phyloP scores from a whole-genome alignment of 192 early-diverging fungal genomes.

The Backusella sp. region DNA sequence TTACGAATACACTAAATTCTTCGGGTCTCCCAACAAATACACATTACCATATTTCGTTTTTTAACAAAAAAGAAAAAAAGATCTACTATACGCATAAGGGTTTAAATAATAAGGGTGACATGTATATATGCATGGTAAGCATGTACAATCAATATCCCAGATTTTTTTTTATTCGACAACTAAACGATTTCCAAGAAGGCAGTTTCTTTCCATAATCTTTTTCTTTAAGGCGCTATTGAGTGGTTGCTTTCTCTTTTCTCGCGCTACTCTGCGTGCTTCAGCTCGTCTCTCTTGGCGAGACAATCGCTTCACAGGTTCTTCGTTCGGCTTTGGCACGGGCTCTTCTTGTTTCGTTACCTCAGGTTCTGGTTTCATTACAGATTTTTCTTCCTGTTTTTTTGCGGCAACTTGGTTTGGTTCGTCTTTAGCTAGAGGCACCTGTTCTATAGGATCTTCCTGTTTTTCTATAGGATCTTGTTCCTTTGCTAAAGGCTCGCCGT shows the following conservation, averaged over 20 bases:
- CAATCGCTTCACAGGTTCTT: background rate
- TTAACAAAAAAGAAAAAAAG: background rate
- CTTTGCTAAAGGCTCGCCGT: background rate
- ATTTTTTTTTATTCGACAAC: background rate
- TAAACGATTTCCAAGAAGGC: background rate
- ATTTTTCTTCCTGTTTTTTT: too few species aligned
- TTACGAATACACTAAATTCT: background rate
- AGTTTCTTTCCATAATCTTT: background rate
- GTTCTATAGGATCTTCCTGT: too few species aligned
- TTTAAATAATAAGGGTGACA: background rate
- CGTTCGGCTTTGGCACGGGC: background rate
- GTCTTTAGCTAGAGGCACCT: too few species aligned
- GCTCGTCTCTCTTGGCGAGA: slow-evolving; percentile 21
- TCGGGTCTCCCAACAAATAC: background rate
- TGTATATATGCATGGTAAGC: background rate
- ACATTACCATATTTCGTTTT: background rate
- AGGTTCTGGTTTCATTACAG: too few species aligned
- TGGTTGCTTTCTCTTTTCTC: slow-evolving; percentile 8
- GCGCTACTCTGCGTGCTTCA: background rate
- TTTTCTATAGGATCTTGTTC: background rate
- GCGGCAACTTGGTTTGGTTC: too few species aligned
- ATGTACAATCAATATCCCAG: background rate
- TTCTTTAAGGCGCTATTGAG: background rate
- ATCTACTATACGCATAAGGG: background rate
- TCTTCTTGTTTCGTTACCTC: background rate